These are phyloP conservation scores for Colletotrichum gigasporum DNA, from an alignment of 2,329 filamentous ascomycete species.

Conservation along the genomic window DNA sequence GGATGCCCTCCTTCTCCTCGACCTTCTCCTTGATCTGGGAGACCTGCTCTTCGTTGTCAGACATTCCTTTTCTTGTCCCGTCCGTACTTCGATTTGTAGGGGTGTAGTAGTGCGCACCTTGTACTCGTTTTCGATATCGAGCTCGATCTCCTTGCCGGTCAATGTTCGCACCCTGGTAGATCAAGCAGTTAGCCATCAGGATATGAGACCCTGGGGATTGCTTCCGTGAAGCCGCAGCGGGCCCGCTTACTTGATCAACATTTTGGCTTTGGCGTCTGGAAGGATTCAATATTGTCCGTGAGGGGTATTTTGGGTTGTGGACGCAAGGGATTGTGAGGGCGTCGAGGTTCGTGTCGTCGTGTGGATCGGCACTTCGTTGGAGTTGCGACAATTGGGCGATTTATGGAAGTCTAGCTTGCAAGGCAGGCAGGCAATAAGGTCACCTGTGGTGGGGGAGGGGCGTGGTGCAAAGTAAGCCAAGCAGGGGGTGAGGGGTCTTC, in stretches of 20 bases:
- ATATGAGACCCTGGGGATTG: not conserved
- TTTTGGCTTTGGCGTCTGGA: constrained; percentile 38
- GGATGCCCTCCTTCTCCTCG: constrained; percentile 98
- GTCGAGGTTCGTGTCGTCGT: not conserved
- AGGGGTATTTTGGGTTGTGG: not conserved
- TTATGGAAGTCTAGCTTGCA: constrained; percentile 10
- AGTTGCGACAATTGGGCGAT: not conserved
- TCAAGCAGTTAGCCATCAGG: constrained; percentile 9
- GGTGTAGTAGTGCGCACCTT: constrained; percentile 67
- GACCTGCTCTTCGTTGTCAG: constrained; percentile 65
- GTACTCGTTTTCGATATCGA: constrained; percentile 94
- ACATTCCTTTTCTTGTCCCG: not conserved
- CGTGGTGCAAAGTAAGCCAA: not conserved
- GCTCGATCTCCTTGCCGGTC: constrained; percentile 98
- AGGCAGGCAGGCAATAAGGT: constrained; percentile 8
- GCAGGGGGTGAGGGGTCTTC: constrained; percentile 11
- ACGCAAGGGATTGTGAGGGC: not conserved
- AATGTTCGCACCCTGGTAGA: constrained; percentile 86
- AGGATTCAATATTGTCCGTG: not conserved
- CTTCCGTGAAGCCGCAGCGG: not conserved
- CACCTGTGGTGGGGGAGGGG: constrained; percentile 31
- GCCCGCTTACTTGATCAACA: constrained; percentile 62
- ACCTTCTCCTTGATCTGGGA: constrained; percentile 98
- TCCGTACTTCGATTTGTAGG: not conserved
- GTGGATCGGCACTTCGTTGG: constrained; percentile 1